These are phyloP conservation scores for Calocybe cyanea DNA, from an alignment of 768 basidiomycete species.

Conservation along the genomic window DNA sequence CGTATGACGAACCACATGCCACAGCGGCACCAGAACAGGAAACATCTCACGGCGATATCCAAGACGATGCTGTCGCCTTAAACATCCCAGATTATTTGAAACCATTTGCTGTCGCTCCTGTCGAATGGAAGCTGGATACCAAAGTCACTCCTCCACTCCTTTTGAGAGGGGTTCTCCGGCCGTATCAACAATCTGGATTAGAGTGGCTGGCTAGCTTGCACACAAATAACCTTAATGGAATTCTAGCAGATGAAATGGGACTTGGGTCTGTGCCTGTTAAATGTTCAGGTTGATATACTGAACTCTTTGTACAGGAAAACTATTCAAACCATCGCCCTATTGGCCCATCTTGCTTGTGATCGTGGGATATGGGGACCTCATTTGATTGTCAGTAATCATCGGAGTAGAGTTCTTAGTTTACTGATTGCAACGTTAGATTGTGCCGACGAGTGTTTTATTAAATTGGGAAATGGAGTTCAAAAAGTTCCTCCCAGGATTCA, in stretches of 20 bases:
- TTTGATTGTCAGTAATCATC: slow-evolving; percentile 56
- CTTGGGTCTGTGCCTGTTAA: slow-evolving; percentile 59
- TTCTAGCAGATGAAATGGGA: slow-evolving; percentile 93
- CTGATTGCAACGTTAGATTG: slow-evolving; percentile 52
- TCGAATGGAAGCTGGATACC: slow-evolving; percentile 59
- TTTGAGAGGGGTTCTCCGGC: slow-evolving; percentile 82
- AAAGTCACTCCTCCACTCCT: slow-evolving; percentile 66
- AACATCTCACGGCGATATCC: neutral
- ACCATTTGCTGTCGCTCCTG: slow-evolving; percentile 67
- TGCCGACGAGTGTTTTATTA: slow-evolving; percentile 88
- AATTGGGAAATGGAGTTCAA: slow-evolving; percentile 99
- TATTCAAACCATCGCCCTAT: slow-evolving; percentile 90
- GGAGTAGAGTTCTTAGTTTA: neutral
- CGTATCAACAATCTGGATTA: slow-evolving; percentile 89
- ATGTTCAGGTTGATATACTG: neutral
- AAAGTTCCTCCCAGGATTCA: slow-evolving; percentile 89
- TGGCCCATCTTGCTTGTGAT: slow-evolving; percentile 91
- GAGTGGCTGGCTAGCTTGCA: slow-evolving; percentile 94
- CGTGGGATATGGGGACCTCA: slow-evolving; percentile 92
- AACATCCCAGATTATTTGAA: slow-evolving; percentile 52
- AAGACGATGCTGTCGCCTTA: neutral
- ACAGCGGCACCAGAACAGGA: no score
- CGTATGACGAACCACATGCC: no score
- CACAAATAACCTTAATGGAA: slow-evolving; percentile 74
- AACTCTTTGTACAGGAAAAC: slow-evolving; percentile 62